These are phyloP conservation scores for Canavalia gladiata DNA, from an alignment of 306 rosid species.

Conservation along the genomic window DNA sequence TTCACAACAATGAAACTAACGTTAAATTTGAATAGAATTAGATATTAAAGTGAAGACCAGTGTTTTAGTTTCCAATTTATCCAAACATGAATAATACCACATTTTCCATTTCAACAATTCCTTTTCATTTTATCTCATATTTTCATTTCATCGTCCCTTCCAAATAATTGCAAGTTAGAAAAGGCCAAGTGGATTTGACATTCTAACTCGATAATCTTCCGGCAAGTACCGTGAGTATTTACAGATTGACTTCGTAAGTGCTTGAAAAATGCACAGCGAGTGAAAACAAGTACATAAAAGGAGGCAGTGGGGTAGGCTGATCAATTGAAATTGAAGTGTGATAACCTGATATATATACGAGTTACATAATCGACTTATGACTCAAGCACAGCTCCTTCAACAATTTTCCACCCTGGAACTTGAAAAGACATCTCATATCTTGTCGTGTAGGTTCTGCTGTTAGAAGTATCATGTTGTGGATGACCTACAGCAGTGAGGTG, in stretches of 20 bases:
- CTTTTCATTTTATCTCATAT: background rate
- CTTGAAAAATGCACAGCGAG: constrained; percentile 31
- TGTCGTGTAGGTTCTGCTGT: constrained; percentile 81
- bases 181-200: background rate
- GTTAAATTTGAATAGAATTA: too few relatives aligned
- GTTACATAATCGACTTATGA: constrained; percentile 52
- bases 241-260: constrained; percentile 26
- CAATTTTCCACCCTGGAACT: constrained; percentile 87
- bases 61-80: background rate
- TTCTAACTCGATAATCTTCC: constrained; percentile 7
- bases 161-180: background rate
- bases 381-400: constrained; percentile 92
- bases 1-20: too few relatives aligned
- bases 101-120: constrained; percentile 5
- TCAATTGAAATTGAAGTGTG: constrained; percentile 11
- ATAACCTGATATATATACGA: constrained; percentile 41
- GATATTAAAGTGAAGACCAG: background rate
- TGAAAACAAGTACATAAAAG: background rate
- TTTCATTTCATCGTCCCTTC: constrained; percentile 19
- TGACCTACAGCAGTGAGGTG: constrained; percentile 72
- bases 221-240: constrained; percentile 38
- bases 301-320: constrained; percentile 10
- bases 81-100: background rate
- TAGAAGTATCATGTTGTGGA: constrained; percentile 78
- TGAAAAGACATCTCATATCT: constrained; percentile 84